Conservation (phyloP, 73 alveolate species). For the Paramecium primaurelia region DNA sequence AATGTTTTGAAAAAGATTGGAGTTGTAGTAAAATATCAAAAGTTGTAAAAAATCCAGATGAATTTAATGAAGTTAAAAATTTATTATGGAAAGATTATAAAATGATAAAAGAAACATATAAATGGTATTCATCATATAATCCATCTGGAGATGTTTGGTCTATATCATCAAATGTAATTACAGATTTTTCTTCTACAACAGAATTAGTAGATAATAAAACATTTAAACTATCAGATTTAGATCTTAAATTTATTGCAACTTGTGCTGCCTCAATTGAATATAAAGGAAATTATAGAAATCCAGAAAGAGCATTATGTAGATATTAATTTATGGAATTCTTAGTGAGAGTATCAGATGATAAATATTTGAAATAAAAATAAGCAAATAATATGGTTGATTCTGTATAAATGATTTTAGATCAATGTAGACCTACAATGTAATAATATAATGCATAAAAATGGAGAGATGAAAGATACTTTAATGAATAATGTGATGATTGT, state of each 20-base stretch:
- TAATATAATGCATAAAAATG: conserved; percentile 69
- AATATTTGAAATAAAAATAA: conserved; percentile 58
- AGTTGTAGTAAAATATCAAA: conserved; percentile 61
- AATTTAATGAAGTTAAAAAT: conserved; percentile 59
- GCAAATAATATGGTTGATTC: conserved; percentile 61
- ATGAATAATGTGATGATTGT: conserved; percentile 72
- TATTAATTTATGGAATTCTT: conserved; percentile 69
- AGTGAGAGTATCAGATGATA: conserved; percentile 66
- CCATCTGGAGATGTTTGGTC: conserved; percentile 67
- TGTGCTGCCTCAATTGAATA: conserved; percentile 63
- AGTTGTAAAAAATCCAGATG: conserved; percentile 58
- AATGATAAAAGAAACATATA: conserved; percentile 64
- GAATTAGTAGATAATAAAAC: conserved; percentile 51
- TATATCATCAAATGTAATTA: conserved; percentile 52
- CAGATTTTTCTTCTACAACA: conserved; percentile 52
- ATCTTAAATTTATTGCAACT: conserved; percentile 63
- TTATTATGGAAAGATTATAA: conserved; percentile 48
- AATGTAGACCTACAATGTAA: conserved; percentile 49
- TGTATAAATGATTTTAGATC: conserved; percentile 64
- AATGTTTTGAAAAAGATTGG: conserved; percentile 67
- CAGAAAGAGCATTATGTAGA: conserved; percentile 62
- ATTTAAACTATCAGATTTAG: conserved; percentile 67
- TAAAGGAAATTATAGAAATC: conserved; percentile 64
- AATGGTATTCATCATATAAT: conserved; percentile 49
- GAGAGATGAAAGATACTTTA: conserved; percentile 72